Evolutionary conservation across 148 eudicot genomes (phyloP).

Genomic region (Spergularia bocconei): DNA sequence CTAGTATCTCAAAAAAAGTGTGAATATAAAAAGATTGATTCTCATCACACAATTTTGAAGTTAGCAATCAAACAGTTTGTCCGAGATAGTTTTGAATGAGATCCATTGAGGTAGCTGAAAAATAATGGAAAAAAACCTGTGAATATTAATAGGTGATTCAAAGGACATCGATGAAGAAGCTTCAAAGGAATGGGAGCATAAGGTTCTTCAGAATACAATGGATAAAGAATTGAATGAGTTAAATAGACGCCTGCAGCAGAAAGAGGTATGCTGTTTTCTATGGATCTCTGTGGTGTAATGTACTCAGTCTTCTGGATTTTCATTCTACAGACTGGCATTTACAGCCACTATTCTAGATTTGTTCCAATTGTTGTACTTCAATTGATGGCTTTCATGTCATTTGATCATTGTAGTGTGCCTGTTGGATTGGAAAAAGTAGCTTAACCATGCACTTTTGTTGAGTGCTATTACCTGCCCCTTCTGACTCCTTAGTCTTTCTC

Average conservation of each 20-base stretch:
- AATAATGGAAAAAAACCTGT: slow-evolving; percentile 11
- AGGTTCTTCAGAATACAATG: slow-evolving; percentile 83
- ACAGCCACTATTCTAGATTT: too few relatives aligned
- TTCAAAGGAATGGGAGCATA: slow-evolving; percentile 98
- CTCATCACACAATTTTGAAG: not conserved
- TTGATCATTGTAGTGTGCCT: not conserved
- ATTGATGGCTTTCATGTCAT: too few relatives aligned
- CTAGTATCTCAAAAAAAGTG: not conserved
- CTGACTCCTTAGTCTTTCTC: not conserved
- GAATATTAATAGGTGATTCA: slow-evolving; percentile 58
- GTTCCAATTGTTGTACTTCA: too few relatives aligned
- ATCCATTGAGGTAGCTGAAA: slow-evolving; percentile 4
- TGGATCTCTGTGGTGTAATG: slow-evolving; percentile 2
- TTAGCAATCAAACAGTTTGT: not conserved
- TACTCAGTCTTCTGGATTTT: not conserved
- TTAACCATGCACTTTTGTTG: not conserved
- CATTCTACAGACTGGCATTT: not conserved
- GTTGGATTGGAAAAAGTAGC: not conserved
- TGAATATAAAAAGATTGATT: not conserved
- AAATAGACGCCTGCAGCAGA: slow-evolving; percentile 84
- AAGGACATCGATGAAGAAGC: slow-evolving; percentile 88
- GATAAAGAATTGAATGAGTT: slow-evolving; percentile 89
- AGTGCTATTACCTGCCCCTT: not conserved
- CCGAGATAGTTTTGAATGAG: not conserved
- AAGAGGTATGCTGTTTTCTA: slow-evolving; percentile 51